A percentile compares a stretch with the other conserved stretches of the same genome.
Conservation (phyloP, 2,329 filamentous ascomycete genomes). For the Fusarium penzigii region DNA sequence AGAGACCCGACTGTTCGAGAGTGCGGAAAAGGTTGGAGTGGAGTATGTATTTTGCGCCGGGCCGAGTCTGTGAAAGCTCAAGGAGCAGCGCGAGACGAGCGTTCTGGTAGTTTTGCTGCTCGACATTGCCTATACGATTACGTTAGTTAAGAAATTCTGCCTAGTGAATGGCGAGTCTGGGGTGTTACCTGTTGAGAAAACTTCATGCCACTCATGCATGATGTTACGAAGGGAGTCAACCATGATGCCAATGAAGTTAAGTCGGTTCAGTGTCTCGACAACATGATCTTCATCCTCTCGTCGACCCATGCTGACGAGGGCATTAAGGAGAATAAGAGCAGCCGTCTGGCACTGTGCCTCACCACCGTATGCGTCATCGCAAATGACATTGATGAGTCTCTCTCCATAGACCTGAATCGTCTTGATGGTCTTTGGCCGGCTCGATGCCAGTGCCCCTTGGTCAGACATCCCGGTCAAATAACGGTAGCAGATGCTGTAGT, state of each 20-base stretch:
- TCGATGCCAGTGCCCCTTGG: constrained; percentile 48
- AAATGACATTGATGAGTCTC: constrained; percentile 80
- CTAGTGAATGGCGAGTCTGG: background rate
- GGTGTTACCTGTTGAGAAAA: constrained; percentile 52
- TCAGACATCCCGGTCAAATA: constrained; percentile 74
- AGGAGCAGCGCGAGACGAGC: constrained; percentile 81
- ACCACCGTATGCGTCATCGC: constrained; percentile 89
- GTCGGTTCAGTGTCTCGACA: constrained; percentile 75
- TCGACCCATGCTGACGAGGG: constrained; percentile 72
- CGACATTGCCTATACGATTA: constrained; percentile 36
- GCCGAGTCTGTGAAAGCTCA: constrained; percentile 78
- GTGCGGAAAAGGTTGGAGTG: constrained; percentile 85
- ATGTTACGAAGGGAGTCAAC: constrained; percentile 84
- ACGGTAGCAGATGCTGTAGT: constrained; percentile 89
- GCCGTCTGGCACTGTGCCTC: constrained; percentile 81
- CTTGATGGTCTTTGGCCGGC: constrained; percentile 66
- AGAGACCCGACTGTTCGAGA: constrained; percentile 80
- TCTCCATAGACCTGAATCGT: constrained; percentile 70
- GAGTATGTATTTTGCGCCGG: constrained; percentile 84
- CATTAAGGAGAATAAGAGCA: constrained; percentile 80
- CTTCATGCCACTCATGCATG: constrained; percentile 68
- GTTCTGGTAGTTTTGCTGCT: constrained; percentile 57
- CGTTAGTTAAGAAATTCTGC: constrained; percentile 13
- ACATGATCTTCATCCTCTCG: constrained; percentile 72
- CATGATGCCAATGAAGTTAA: constrained; percentile 89